Conservation (phyloP, 805 yeast genomes). For the Yamadazyma endophytica region DNA sequence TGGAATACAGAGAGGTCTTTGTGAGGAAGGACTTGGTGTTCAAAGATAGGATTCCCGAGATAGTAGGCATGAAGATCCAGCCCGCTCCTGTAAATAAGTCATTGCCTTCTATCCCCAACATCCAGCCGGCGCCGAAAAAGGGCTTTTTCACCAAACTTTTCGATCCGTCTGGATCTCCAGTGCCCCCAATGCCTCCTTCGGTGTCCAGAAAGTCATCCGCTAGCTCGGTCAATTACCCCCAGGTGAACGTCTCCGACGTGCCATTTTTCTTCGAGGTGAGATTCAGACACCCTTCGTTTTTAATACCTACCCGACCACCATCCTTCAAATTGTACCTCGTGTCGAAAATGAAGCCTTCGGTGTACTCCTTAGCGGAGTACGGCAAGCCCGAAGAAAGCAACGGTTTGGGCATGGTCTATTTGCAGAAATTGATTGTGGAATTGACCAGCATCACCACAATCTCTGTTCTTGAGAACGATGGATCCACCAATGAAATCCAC, state of each 20-base stretch:
- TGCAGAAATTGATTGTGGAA: conserved; percentile 36
- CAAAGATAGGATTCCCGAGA: conserved; percentile 38
- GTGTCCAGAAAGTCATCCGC: conserved; percentile 5
- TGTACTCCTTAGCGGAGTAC: conserved; percentile 24
- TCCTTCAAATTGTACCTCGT: conserved; percentile 30
- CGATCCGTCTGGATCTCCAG: conserved; percentile 12
- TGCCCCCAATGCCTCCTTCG: conserved; percentile 10
- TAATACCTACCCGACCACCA: conserved; percentile 42
- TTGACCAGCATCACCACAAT: conserved; percentile 23
- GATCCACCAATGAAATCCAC: conserved; percentile 18
- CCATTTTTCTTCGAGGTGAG: conserved; percentile 46
- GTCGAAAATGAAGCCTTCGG: conserved; percentile 23
- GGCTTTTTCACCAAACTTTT: conserved; percentile 28
- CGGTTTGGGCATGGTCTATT: conserved; percentile 43
- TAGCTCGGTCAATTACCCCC: conserved; percentile 9
- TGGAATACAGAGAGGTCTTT: conserved; percentile 39
- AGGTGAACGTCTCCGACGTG: conserved; percentile 31
- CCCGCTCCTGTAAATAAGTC: conserved; percentile 12
- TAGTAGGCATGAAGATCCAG: conserved; percentile 33
- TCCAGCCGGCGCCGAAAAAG: conserved; percentile 14
- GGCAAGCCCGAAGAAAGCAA: conserved; percentile 39
- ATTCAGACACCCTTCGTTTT: conserved; percentile 42
- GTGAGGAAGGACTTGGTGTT: conserved; percentile 40
- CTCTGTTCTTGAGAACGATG: conserved; percentile 23
- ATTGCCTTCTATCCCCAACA: conserved; percentile 16